Evolutionary conservation across 2,329 filamentous ascomycete genomes (phyloP).

Genomic region (Colletotrichum sp.): DNA sequence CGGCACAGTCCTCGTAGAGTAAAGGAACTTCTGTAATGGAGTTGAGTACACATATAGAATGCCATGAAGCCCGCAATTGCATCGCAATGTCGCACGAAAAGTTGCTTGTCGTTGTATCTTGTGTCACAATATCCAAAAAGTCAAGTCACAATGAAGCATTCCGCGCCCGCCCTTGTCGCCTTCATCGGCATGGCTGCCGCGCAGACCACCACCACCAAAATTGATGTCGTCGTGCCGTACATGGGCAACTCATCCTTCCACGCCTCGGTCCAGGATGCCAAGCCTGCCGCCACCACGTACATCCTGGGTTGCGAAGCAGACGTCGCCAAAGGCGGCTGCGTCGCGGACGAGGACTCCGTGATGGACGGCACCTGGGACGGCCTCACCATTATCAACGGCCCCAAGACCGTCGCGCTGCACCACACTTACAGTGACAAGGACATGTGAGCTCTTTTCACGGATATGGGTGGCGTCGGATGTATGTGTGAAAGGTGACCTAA

Average conservation of each 20-base stretch:
- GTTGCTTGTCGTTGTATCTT: background rate
- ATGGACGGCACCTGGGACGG: slow-evolving; percentile 12
- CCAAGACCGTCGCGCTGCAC: slow-evolving; percentile 28
- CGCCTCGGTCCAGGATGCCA: slow-evolving; percentile 35
- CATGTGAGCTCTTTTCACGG: background rate
- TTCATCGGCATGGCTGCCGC: slow-evolving; percentile 24
- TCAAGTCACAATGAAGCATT: background rate
- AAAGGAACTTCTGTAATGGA: background rate
- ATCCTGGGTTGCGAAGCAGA: slow-evolving; percentile 28
- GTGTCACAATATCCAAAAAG: background rate
- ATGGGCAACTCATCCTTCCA: slow-evolving; percentile 26
- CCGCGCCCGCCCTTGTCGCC: background rate
- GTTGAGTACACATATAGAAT: background rate
- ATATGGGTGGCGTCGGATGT: background rate
- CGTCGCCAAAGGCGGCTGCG: slow-evolving; percentile 27
- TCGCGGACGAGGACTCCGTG: background rate
- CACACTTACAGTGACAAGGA: background rate
- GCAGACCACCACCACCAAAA: slow-evolving; percentile 27
- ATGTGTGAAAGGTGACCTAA: background rate
- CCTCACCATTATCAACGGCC: slow-evolving; percentile 32
- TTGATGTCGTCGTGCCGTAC: slow-evolving; percentile 31
- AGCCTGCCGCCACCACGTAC: slow-evolving; percentile 33
- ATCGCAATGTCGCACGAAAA: background rate
- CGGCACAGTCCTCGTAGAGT: background rate
- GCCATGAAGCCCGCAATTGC: background rate